Conservation (phyloP, 352 stramenopile species). For the Pilasporangium apinafurcum region DNA sequence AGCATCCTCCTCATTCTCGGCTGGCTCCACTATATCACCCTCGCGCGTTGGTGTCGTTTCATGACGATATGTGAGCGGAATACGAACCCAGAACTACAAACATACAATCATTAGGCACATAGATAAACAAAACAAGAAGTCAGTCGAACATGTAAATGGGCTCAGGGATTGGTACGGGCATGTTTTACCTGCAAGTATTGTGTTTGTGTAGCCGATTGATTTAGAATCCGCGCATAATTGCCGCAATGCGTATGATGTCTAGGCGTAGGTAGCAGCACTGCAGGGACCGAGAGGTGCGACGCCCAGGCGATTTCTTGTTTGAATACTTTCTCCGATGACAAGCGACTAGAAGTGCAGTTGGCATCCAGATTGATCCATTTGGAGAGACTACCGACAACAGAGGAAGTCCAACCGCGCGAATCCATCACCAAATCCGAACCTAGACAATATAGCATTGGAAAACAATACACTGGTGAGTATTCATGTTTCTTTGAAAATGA, state of each 20-base stretch:
- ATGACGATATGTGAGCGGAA: conserved; percentile 46
- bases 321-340: conserved; percentile 68
- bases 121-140: too few species aligned
- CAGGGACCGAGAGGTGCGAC: conserved; percentile 92
- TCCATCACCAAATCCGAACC: conserved; percentile 82
- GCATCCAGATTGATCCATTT: conserved; percentile 77
- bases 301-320: conserved; percentile 95
- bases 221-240: conserved; percentile 86
- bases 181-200: conserved; percentile 60
- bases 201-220: conserved; percentile 64
- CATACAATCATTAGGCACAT: too few species aligned
- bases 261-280: conserved; percentile 89
- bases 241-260: conserved; percentile 28
- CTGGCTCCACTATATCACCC: conserved; percentile 15
- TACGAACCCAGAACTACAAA: conserved; percentile 78
- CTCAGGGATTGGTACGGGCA: too few species aligned
- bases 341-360: conserved; percentile 20
- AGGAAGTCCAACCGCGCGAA: conserved; percentile 77
- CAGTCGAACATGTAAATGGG: too few species aligned
- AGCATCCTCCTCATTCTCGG: conserved; percentile 19
- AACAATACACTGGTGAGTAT: background rate
- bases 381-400: conserved; percentile 73
- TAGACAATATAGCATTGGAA: conserved; percentile 5
- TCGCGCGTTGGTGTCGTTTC: conserved; percentile 9
- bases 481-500: background rate